phyloP scores from a whole-genome alignment of 2,329 filamentous ascomycete genomes.

The Diplodia corticola region DNA sequence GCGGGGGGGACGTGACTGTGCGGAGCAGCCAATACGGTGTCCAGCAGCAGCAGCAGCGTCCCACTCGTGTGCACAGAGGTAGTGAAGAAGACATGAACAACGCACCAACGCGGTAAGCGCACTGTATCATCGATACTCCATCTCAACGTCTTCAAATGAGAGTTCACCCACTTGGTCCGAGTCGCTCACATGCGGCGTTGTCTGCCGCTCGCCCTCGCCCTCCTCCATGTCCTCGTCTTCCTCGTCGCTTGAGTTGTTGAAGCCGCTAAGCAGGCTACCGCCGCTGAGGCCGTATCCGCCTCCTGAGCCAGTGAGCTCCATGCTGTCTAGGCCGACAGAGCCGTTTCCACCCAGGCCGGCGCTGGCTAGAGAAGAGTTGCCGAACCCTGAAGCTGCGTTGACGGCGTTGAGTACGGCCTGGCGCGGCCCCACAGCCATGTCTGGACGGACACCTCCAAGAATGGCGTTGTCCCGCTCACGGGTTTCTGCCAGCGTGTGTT shows the following conservation, averaged over 20 bases:
- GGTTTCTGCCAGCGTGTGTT: slow-evolving; percentile 88
- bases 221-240: slow-evolving; percentile 94
- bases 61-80: slow-evolving; percentile 9
- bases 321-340: slow-evolving; percentile 55
- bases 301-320: slow-evolving; percentile 65
- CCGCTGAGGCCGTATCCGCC: slow-evolving; percentile 68
- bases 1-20: neutral
- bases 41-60: neutral
- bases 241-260: slow-evolving; percentile 92
- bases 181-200: slow-evolving; percentile 50
- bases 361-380: slow-evolving; percentile 69
- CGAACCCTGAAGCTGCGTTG: slow-evolving; percentile 58
- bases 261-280: slow-evolving; percentile 79
- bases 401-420: slow-evolving; percentile 64
- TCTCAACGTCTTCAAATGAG: slow-evolving; percentile 62
- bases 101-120: slow-evolving; percentile 22
- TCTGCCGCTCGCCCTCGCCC: slow-evolving; percentile 67
- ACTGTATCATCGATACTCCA: slow-evolving; percentile 56
- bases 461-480: slow-evolving; percentile 98
- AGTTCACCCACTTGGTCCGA: slow-evolving; percentile 68
- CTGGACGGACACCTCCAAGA: slow-evolving; percentile 88
- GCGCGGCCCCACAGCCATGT: slow-evolving; percentile 80
- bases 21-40: neutral
- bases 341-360: slow-evolving; percentile 73
- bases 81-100: slow-evolving; percentile 19